Base-by-base conservation (phyloP, 2,329 filamentous ascomycete species). In the Talaromyces verruculosus region DNA sequence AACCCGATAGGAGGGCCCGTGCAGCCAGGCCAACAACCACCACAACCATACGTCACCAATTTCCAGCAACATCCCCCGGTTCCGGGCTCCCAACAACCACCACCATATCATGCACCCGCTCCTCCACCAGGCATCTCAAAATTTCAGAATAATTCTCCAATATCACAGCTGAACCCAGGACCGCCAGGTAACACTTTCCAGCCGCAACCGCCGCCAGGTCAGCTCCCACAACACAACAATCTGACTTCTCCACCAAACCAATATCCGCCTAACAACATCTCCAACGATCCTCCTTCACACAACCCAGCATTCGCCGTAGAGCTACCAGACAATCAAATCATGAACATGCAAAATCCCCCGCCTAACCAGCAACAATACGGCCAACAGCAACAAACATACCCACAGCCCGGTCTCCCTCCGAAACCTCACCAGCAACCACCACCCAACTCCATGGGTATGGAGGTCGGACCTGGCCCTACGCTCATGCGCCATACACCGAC, bases 401-500 rank as follows among this genome's bases (percentile, higher is more conserved):
- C 17, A 39, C 60, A 66, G 33, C 8, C 47, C 22, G 60, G 45
- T 53, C 17, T 57, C 5, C 25, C 51, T n/a, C 49, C 30, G 11
- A 59, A 25, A 7, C 49, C 51, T 41, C 65, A 63, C 19, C 65
- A 57, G 11, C 53, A 37, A 11, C 53, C 53, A 22, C n/a, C 53
- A 2, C 10, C 53, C n/a, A 57, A 25, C 33, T 57, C 53, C n/a
- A 37, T 25, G 30, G 19, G 33, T 1, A 37, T 57, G 53, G 53
- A 39, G 3, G 4, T 33, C 17, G 37, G 57, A 8, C 61, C 61
- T 57, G 61, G 65, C 37, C 30, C 57, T 28, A 63, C 43, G 8
- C 65, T 62, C 30, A 49, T 61, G 19, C 65, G 61, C 6, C 55
- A 64, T 19, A 64, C 65, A 7, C 65, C 61, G 5, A 71, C 71